Base-by-base conservation (phyloP, 331 rosid species). In the Acacia concinna region DNA sequence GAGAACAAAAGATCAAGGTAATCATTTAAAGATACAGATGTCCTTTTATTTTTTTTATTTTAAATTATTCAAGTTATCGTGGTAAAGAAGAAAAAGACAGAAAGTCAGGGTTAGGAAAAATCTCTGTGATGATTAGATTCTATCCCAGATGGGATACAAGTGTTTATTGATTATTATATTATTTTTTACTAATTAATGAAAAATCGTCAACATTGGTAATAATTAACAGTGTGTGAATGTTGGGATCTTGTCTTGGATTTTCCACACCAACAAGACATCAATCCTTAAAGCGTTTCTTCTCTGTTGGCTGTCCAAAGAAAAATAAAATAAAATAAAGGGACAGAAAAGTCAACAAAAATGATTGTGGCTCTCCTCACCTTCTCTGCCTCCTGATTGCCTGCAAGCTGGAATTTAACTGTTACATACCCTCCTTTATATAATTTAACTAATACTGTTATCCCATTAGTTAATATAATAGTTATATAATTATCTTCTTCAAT, bases 381-480 rank as follows among this genome's bases (percentile, higher is more conserved):
- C 84, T 28, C 3, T 86, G 94, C 85, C 89, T 86, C 94, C 93
- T 85, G 64, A 79, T 82, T 77, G 87, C 92, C 91, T 80, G 89
- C 91, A 90, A 87, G 89, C 87, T 79, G 79, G 89, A 85, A 82
- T 83, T 83, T 56, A 73, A 83, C 81, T 83, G 83, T 78, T 75
- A 68, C 83, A 85, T 64, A 73, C 41, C 68, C 68, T 77, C 30
- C 71, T 68, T 69, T 64, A 6, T n/a, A 28, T 54, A 54, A 8
- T 49, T n/a, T n/a, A n/a, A 38, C 41, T 38, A 9, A 2, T 38
- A 46, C 7, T 46, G n/a, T n/a, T n/a, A 15, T 46, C 18, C 2
- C 52, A 46, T 46, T 12, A 46, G 15, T 44, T 47, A 15, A 4
- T 47, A 43, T 43, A 43, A 43, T 10, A 43, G 2, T 3, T 43